Percentiles rank a stretch among this genome's conserved stretches.
These are phyloP conservation scores for Dunaliella primolecta DNA, from an alignment of 139 green algal genomes.

Conservation along the genomic window DNA sequence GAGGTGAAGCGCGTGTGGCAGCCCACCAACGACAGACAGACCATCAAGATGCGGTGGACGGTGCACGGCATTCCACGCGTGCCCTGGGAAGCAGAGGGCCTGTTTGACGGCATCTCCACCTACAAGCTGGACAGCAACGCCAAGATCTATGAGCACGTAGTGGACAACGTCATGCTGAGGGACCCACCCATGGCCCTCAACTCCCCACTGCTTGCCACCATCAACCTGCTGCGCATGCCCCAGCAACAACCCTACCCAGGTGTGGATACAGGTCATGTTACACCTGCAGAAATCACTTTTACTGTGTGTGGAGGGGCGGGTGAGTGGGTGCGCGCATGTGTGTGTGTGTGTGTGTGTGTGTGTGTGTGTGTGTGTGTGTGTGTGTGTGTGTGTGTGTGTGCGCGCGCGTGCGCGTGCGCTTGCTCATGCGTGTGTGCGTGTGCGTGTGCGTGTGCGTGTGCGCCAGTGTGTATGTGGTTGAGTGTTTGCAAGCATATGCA, in stretches of 20 bases:
- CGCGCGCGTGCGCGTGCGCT: too few species aligned
- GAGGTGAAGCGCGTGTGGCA: conserved; percentile 91
- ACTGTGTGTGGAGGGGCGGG: too few species aligned
- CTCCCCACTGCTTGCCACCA: conserved; percentile 25
- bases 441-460: background rate
- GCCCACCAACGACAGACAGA: conserved; percentile 55
- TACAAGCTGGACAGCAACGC: conserved; percentile 85
- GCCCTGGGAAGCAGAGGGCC: conserved; percentile 80
- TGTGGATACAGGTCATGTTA: too few species aligned
- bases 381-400: too few species aligned
- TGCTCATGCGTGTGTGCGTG: background rate
- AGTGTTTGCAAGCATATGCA: background rate
- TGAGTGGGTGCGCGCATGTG: too few species aligned
- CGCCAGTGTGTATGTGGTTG: background rate
- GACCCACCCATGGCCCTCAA: conserved; percentile 32
- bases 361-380: too few species aligned
- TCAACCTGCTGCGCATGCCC: conserved; percentile 44
- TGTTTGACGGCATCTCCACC: conserved; percentile 88
- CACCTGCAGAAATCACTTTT: too few species aligned
- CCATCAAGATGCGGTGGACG: conserved; percentile 86
- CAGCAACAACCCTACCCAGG: conserved; percentile 32
- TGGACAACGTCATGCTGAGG: conserved; percentile 80
- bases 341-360: too few species aligned
- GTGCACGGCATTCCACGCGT: conserved; percentile 82
- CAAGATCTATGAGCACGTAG: conserved; percentile 81